phyloP scores from a whole-genome alignment of 331 rosid genomes.

The Saraca asoca region DNA sequence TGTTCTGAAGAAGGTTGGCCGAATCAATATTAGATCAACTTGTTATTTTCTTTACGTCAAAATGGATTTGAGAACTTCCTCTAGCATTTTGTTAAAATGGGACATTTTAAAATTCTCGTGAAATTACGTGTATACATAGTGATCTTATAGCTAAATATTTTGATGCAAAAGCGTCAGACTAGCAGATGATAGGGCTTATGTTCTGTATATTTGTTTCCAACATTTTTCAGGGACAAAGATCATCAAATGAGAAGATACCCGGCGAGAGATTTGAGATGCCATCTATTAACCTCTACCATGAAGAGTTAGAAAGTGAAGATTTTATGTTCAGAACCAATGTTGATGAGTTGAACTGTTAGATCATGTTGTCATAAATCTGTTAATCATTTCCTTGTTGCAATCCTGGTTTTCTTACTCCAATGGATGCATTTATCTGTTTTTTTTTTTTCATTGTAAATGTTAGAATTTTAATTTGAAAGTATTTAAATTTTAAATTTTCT shows the following conservation, averaged over 20 bases:
- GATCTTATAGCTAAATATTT: no score
- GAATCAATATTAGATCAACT: slow-evolving; percentile 5
- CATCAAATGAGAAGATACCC: slow-evolving; percentile 32
- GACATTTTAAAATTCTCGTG: slow-evolving; percentile 19
- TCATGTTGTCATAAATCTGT: slow-evolving; percentile 13
- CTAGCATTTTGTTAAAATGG: slow-evolving; percentile 16
- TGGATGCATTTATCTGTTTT: not conserved
- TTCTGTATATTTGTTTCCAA: slow-evolving; percentile 16
- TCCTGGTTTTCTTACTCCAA: slow-evolving; percentile 16
- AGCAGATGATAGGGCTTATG: slow-evolving; percentile 11
- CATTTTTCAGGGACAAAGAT: slow-evolving; percentile 66
- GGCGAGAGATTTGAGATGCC: slow-evolving; percentile 49
- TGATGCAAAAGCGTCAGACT: not conserved
- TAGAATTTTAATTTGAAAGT: no score
- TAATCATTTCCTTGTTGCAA: slow-evolving; percentile 24
- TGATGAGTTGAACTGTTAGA: slow-evolving; percentile 65
- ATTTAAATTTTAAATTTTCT: no score
- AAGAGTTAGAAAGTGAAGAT: slow-evolving; percentile 88
- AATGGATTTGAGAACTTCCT: slow-evolving; percentile 9
- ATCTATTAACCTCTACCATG: slow-evolving; percentile 60
- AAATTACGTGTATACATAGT: not conserved
- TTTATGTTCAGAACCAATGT: slow-evolving; percentile 65
- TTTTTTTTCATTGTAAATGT: no score
- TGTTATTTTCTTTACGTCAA: not conserved
- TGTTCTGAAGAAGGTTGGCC: slow-evolving; percentile 71